Evolutionary conservation across 2,329 filamentous ascomycete species (phyloP).

Genomic region (Diplodia intermedia): DNA sequence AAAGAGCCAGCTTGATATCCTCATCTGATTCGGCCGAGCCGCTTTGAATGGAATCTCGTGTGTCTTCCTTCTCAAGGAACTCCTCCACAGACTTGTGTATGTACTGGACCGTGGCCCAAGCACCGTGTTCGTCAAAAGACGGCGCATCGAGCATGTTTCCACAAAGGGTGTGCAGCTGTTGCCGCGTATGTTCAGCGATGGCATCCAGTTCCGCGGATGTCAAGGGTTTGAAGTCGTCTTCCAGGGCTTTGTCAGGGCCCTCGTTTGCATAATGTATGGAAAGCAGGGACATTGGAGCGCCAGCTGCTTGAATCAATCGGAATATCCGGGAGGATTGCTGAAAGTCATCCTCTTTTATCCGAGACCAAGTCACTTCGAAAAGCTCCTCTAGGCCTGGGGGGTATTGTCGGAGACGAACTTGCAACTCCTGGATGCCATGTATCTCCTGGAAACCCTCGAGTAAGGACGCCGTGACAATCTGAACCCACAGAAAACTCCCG

Average conservation of each 20-base stretch:
- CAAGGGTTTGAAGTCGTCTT: slow-evolving; percentile 15
- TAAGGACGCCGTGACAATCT: slow-evolving; percentile 35
- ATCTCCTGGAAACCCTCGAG: slow-evolving; percentile 33
- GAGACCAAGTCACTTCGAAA: slow-evolving; percentile 34
- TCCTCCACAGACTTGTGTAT: slow-evolving; percentile 36
- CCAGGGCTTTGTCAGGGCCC: slow-evolving; percentile 23
- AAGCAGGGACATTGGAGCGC: slow-evolving; percentile 31
- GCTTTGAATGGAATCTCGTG: neutral
- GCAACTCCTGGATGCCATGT: slow-evolving; percentile 33
- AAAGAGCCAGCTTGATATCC: slow-evolving; percentile 9
- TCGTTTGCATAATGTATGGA: slow-evolving; percentile 35
- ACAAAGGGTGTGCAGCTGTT: slow-evolving; percentile 33
- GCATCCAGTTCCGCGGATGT: neutral
- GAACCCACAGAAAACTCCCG: slow-evolving; percentile 39
- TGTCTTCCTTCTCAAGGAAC: slow-evolving; percentile 24
- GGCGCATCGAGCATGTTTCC: slow-evolving; percentile 35
- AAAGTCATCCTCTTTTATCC: slow-evolving; percentile 12
- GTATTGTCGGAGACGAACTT: slow-evolving; percentile 31
- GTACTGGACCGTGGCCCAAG: slow-evolving; percentile 28
- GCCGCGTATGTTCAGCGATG: slow-evolving; percentile 8
- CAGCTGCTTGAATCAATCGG: slow-evolving; percentile 31
- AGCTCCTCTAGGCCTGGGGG: slow-evolving; percentile 35
- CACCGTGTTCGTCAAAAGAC: neutral
- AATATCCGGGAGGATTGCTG: slow-evolving; percentile 35
- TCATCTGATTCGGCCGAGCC: neutral